Percentiles rank a stretch among this genome's conserved stretches.
Evolutionary conservation across 805 yeast species (phyloP).

Genomic region (Spathaspora arborariae): DNA sequence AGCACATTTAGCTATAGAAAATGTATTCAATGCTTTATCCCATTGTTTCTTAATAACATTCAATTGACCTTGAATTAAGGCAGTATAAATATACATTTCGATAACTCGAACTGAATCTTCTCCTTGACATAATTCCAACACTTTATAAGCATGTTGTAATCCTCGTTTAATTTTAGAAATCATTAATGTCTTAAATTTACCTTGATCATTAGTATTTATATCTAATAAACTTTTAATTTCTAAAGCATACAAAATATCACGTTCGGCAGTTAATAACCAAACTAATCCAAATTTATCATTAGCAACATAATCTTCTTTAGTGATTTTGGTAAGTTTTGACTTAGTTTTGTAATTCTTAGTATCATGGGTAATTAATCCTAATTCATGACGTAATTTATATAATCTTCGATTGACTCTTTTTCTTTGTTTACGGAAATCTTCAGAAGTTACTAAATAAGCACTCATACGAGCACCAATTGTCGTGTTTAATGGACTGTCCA

Average conservation of each 20-base stretch:
- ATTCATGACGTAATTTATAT: conserved; percentile 59
- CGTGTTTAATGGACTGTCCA: conserved; percentile 41
- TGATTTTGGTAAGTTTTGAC: conserved; percentile 44
- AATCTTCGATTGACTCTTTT: conserved; percentile 56
- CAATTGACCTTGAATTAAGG: conserved; percentile 51
- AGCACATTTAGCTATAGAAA: conserved; percentile 58
- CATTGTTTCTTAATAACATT: conserved; percentile 55
- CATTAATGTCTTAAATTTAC: conserved; percentile 44
- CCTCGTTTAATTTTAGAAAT: conserved; percentile 69
- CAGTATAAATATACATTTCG: conserved; percentile 34
- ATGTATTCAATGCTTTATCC: conserved; percentile 46
- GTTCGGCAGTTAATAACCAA: conserved; percentile 67
- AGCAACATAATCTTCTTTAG: conserved; percentile 44
- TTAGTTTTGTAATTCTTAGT: conserved; percentile 56
- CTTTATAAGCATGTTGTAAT: conserved; percentile 36
- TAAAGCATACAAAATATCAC: conserved; percentile 67
- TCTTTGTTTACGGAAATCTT: conserved; percentile 70
- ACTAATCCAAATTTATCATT: conserved; percentile 56
- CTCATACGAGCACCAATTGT: conserved; percentile 57
- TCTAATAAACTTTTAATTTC: conserved; percentile 57
- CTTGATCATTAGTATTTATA: conserved; percentile 39
- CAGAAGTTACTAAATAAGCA: conserved; percentile 60
- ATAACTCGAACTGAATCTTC: conserved; percentile 21
- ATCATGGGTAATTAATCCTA: conserved; percentile 61
- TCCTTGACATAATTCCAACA: conserved; percentile 42